Evolutionary conservation across 495 filamentous ascomycete species (phyloP).

Genomic region (Penicillium herquei): DNA sequence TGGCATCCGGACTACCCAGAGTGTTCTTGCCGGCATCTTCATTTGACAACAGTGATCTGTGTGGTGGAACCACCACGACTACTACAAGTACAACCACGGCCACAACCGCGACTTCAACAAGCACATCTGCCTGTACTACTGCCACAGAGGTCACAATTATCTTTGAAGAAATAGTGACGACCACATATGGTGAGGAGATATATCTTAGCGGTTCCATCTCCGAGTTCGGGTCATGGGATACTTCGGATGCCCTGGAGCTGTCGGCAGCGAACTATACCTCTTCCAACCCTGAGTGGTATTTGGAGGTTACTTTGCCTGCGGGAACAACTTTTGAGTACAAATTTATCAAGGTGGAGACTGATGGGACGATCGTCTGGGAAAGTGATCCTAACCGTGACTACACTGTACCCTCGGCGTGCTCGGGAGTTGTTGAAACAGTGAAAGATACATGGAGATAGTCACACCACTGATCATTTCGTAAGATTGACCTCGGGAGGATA

Average conservation of each 20-base stretch:
- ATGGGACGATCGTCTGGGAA: constrained; percentile 55
- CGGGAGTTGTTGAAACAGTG: constrained; percentile 33
- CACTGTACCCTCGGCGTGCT: constrained; percentile 50
- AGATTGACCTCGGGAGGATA: too few relatives aligned
- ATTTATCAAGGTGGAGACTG: constrained; percentile 58
- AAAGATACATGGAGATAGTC: constrained; percentile 29
- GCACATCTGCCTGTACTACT: constrained; percentile 38
- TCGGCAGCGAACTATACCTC: constrained; percentile 52
- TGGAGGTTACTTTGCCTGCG: constrained; percentile 47
- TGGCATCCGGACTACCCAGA: constrained; percentile 26
- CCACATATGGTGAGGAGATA: constrained; percentile 57
- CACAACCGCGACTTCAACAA: constrained; percentile 17
- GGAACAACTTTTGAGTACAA: constrained; percentile 64
- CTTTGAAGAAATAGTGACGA: constrained; percentile 56
- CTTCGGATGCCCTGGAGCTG: constrained; percentile 48
- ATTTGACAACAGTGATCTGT: constrained; percentile 12
- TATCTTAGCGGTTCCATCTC: constrained; percentile 56
- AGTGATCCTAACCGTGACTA: constrained; percentile 60
- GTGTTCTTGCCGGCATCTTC: constrained; percentile 23
- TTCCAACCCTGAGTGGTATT: constrained; percentile 58
- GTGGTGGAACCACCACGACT: constrained; percentile 21
- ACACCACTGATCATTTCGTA: background rate
- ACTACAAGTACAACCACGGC: constrained; percentile 18
- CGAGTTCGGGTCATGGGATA: constrained; percentile 57
- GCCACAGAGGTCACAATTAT: constrained; percentile 54